Base-by-base conservation (phyloP, 495 filamentous ascomycete species). In the Talaromyces stipitatus region DNA sequence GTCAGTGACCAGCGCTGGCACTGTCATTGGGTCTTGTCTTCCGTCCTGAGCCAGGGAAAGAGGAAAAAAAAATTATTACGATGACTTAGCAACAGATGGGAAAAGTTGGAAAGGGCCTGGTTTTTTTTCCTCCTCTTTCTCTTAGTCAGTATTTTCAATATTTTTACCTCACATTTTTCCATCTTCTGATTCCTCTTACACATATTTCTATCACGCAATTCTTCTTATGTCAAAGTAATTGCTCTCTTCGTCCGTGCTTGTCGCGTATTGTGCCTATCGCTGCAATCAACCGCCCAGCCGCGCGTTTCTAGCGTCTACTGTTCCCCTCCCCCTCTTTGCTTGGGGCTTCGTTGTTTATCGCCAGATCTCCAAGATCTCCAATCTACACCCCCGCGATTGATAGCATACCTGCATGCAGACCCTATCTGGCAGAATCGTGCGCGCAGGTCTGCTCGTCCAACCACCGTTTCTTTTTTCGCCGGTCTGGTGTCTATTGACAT, bases 71-170 rank as follows among this genome's bases (percentile, higher is more conserved):
- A 47, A 22, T 48, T 24, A 23, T 48, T 23, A 27, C 46, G 26
- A 41, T 41, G 36, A 41, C 36, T 41, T 41, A 41, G 36, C 36
- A 41, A 18, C 36, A 41, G n/a, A 36, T 4, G 1, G n/a, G n/a
- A n/a, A n/a, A n/a, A n/a, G n/a, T n/a, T 41, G 36, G n/a, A 41
- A 41, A 41, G 10, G 38, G n/a, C 26, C 3, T 7, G 24, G 11
- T 61, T 51, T 58, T 20, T 18, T 52, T 38, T 45, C 22, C 52
- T 52, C 43, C 57, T n/a, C n/a, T 63, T 63, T 60, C 63, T 65
- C 69, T 77, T 78, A 75, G 66, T 70, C 68, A 76, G 76, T 72
- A 60, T 62, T 67, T 74, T 70, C 68, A 76, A 78, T 72, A 60
- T 62, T 67, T 74, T 76, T 72, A 76, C 73, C 68, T 71, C 73